phyloP scores from a whole-genome alignment of 257 asterid species.

The Jasminum sambac region DNA sequence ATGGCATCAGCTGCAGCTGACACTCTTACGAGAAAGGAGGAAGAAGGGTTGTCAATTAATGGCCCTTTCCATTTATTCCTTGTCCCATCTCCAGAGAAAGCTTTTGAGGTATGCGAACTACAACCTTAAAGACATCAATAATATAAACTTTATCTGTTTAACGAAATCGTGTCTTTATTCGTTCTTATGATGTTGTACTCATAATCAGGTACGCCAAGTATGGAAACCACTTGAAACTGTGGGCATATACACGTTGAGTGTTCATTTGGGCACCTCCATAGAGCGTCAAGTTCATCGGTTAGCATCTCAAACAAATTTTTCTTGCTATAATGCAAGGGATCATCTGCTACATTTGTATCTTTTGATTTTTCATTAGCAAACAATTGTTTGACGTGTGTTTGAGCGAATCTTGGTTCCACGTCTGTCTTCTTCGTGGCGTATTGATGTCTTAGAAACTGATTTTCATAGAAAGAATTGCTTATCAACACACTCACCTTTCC shows the following conservation, averaged over 20 bases:
- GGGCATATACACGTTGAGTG: slow-evolving; percentile 68
- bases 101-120: slow-evolving; percentile 54
- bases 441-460: neutral
- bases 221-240: slow-evolving; percentile 63
- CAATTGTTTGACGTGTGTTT: neutral
- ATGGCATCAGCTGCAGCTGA: slow-evolving; percentile 82
- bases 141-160: neutral
- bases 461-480: neutral
- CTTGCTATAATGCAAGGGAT: neutral
- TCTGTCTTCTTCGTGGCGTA: neutral
- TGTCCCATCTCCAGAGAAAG: slow-evolving; percentile 82
- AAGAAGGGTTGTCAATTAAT: slow-evolving; percentile 56
- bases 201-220: slow-evolving; percentile 55
- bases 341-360: neutral
- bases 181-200: slow-evolving; percentile 19
- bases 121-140: slow-evolving; percentile 6
- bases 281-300: slow-evolving; percentile 83
- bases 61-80: slow-evolving; percentile 76
- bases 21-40: slow-evolving; percentile 66
- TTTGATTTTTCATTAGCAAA: neutral
- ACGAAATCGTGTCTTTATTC: neutral
- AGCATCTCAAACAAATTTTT: slow-evolving; percentile 22
- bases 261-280: slow-evolving; percentile 81
- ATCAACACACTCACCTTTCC: neutral
- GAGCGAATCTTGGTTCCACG: neutral